Conservation (phyloP, 768 basidiomycete species). For the Collybia sp. region DNA sequence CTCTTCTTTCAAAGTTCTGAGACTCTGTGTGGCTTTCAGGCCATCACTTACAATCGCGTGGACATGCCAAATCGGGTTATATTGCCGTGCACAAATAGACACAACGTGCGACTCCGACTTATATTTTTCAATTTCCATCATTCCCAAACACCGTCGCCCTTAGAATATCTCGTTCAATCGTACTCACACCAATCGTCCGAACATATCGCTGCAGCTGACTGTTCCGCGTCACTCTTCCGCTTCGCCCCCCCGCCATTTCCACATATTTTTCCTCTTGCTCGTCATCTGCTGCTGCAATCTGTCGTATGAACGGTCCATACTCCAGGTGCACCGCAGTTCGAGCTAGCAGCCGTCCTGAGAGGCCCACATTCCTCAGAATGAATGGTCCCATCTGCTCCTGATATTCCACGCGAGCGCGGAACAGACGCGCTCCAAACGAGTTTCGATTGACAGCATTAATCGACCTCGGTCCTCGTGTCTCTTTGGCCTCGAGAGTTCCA, state of each 20-base stretch:
- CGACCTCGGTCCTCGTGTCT: slow-evolving; percentile 25
- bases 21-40: too few species aligned
- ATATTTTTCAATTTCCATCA: neutral
- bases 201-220: slow-evolving; percentile 36
- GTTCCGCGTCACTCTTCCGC: slow-evolving; percentile 53
- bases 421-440: slow-evolving; percentile 25
- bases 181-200: slow-evolving; percentile 27
- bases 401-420: slow-evolving; percentile 40
- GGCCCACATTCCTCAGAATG: slow-evolving; percentile 43
- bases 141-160: too few species aligned
- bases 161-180: too few species aligned
- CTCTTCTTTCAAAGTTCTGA: too few species aligned
- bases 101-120: slow-evolving; percentile 21
- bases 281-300: slow-evolving; percentile 68
- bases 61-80: slow-evolving; percentile 32
- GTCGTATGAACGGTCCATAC: slow-evolving; percentile 63
- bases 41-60: slow-evolving; percentile 17
- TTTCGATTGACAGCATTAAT: slow-evolving; percentile 17
- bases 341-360: slow-evolving; percentile 36
- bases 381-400: slow-evolving; percentile 37
- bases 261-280: slow-evolving; percentile 27
- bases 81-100: slow-evolving; percentile 28
- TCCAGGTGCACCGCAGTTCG: slow-evolving; percentile 53
- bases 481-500: slow-evolving; percentile 27
- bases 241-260: slow-evolving; percentile 15